A percentile compares a stretch with the other conserved stretches of the same genome.
phyloP scores from a whole-genome alignment of 2,329 filamentous ascomycete genomes.

The Diplocarpon mali region DNA sequence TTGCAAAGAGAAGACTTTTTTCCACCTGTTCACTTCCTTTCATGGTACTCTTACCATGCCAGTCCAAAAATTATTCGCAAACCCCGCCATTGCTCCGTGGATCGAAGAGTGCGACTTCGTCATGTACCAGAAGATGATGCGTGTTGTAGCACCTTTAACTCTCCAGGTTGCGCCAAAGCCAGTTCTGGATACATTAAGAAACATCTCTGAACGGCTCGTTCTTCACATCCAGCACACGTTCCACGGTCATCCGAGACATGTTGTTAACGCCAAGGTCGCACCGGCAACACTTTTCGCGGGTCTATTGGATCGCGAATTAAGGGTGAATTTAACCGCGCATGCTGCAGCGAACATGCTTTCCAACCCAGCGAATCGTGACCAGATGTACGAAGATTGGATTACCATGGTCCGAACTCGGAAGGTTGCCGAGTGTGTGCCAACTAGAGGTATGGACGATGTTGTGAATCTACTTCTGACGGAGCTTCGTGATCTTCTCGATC shows the following conservation, averaged over 20 bases:
- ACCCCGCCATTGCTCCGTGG: constrained; percentile 76
- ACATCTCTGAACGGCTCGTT: constrained; percentile 73
- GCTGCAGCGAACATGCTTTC: constrained; percentile 88
- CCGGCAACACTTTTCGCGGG: constrained; percentile 84
- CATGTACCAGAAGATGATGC: constrained; percentile 95
- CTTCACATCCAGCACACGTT: constrained; percentile 77
- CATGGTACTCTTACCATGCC: constrained; percentile 94
- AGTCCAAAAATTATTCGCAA: constrained; percentile 81
- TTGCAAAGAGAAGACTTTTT: constrained; percentile 94
- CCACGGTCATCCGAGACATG: constrained; percentile 72
- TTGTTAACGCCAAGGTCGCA: constrained; percentile 75
- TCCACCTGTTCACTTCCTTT: constrained; percentile 88
- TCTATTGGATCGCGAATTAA: constrained; percentile 73
- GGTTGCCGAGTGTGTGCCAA: constrained; percentile 51
- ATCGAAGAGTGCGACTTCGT: constrained; percentile 92
- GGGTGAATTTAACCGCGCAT: constrained; percentile 88
- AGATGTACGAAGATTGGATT: constrained; percentile 93
- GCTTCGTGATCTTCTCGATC: constrained; percentile 59
- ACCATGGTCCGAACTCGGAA: constrained; percentile 52
- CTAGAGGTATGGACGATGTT: constrained; percentile 54
- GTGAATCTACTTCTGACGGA: constrained; percentile 53
- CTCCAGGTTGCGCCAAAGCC: constrained; percentile 83
- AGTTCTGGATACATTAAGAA: constrained; percentile 77
- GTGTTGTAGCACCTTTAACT: constrained; percentile 77
- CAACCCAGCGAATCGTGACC: constrained; percentile 77